Conservation (phyloP, 345 rosid genomes). For the Crucihimalaya himalaica region DNA sequence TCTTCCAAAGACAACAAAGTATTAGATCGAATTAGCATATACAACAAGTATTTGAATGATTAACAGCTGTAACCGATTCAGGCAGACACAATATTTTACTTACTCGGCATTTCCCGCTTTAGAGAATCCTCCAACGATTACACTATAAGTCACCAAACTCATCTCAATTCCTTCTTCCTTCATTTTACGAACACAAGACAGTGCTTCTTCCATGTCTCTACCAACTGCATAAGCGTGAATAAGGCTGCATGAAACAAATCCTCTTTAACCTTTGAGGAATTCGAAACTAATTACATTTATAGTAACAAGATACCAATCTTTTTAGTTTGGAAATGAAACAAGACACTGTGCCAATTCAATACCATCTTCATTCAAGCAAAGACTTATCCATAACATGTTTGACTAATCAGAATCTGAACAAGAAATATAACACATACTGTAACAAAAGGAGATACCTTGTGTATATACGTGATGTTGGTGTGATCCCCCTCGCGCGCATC, state of each 20-base stretch:
- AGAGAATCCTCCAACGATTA: constrained; percentile 85
- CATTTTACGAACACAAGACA: constrained; percentile 93
- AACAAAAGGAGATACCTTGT: constrained; percentile 61
- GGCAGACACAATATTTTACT: constrained; percentile 41
- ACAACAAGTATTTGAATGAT: neutral
- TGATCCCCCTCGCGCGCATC: constrained; percentile 91
- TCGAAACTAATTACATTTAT: constrained; percentile 18
- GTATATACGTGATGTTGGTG: constrained; percentile 83
- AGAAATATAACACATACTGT: constrained; percentile 1
- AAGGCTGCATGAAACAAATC: constrained; percentile 86
- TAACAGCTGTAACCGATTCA: neutral
- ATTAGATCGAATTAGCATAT: constrained; percentile 40
- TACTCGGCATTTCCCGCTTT: constrained; percentile 80
- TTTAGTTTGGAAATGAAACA: neutral
- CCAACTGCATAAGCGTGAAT: constrained; percentile 98
- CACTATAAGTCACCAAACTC: constrained; percentile 88
- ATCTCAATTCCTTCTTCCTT: constrained; percentile 83
- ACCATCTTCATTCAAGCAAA: neutral
- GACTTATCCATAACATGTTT: neutral
- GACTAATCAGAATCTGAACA: constrained; percentile 9
- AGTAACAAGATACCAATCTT: neutral
- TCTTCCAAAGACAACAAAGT: constrained; percentile 60
- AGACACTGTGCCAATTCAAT: neutral
- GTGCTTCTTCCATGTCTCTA: constrained; percentile 97
- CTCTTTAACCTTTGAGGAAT: constrained; percentile 39